Evolutionary conservation across 2,329 filamentous ascomycete species (phyloP).

Genomic region (Fusarium sp.): DNA sequence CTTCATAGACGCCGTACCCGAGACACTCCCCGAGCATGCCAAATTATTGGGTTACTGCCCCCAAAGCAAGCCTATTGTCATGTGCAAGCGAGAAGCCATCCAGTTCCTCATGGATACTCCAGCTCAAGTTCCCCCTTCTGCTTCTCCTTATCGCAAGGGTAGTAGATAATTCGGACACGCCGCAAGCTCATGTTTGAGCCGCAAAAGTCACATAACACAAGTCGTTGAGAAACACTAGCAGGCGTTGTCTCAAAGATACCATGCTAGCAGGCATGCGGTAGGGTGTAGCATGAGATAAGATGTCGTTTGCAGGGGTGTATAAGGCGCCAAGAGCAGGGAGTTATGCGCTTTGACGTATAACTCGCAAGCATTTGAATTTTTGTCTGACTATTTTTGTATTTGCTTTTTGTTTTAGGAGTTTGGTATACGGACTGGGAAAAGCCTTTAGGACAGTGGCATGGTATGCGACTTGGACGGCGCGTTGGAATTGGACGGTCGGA

Average conservation of each 20-base stretch:
- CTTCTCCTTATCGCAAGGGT: conserved; percentile 30
- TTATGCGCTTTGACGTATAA: conserved; percentile 16
- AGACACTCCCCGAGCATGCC: conserved; percentile 50
- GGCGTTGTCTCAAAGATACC: background rate
- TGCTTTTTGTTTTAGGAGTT: conserved; percentile 3
- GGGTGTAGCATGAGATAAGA: conserved; percentile 10
- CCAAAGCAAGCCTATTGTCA: conserved; percentile 54
- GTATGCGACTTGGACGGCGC: conserved; percentile 5
- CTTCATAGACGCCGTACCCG: conserved; percentile 54
- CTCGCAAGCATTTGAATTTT: conserved; percentile 2
- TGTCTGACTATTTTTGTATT: background rate
- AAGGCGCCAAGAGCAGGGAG: conserved; percentile 13
- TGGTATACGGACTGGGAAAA: background rate
- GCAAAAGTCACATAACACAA: background rate
- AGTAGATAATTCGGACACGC: background rate
- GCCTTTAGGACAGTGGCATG: conserved; percentile 4
- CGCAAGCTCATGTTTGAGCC: background rate
- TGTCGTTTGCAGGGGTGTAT: conserved; percentile 3
- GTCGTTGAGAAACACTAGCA: background rate
- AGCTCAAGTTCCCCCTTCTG: conserved; percentile 10
- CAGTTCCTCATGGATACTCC: conserved; percentile 49
- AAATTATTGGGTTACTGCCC: conserved; percentile 55
- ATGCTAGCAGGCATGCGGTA: background rate
- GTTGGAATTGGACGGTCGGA: conserved; percentile 19
- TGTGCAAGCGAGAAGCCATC: conserved; percentile 54